phyloP scores from a whole-genome alignment of 2,329 filamentous ascomycete species.

The Aspergillus pseudoviridinutans region DNA sequence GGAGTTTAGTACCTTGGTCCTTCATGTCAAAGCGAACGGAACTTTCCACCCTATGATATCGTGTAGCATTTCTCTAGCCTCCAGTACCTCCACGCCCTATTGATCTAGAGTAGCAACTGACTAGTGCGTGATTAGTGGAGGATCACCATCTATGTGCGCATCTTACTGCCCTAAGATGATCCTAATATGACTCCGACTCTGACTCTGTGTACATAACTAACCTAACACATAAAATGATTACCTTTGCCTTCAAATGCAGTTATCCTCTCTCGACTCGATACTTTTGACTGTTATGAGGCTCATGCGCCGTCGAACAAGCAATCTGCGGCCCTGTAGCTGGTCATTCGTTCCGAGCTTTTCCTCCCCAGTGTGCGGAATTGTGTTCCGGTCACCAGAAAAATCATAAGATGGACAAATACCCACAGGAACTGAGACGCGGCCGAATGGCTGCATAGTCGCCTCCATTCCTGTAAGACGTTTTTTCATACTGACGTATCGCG shows the following conservation, averaged over 20 bases:
- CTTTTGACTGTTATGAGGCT: neutral
- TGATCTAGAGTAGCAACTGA: neutral
- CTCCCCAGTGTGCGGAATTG: neutral
- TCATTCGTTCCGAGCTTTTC: neutral
- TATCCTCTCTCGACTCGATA: neutral
- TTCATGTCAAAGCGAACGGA: neutral
- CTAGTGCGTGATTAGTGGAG: neutral
- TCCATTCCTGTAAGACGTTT: neutral
- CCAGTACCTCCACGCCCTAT: neutral
- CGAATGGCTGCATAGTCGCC: neutral
- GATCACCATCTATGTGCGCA: neutral
- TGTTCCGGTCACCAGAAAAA: neutral
- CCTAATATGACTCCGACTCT: neutral
- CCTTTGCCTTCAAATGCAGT: neutral
- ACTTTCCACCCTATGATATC: neutral
- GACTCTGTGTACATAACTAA: neutral
- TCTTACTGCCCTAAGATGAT: neutral
- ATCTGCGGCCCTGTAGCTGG: neutral
- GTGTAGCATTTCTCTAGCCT: neutral
- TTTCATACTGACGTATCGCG: neutral
- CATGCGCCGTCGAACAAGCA: neutral
- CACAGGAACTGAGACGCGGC: neutral
- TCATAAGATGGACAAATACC: neutral
- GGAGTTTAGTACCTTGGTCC: neutral
- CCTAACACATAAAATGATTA: neutral